These are phyloP conservation scores for Pouteria glomerata DNA, from an alignment of 148 eudicot genomes.

Conservation along the genomic window DNA sequence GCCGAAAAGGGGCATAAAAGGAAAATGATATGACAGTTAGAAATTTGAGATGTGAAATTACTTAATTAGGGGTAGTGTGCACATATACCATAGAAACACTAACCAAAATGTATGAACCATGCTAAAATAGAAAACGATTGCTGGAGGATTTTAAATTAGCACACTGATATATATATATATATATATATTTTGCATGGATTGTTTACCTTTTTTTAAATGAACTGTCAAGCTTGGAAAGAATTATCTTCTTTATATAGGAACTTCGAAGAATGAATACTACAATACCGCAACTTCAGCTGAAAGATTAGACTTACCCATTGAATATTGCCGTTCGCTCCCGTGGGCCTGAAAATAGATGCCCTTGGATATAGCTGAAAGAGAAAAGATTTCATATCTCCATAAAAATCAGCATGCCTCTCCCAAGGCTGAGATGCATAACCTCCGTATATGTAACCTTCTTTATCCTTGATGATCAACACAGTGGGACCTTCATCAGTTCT, in stretches of 20 bases:
- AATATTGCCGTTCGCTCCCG: slow-evolving; percentile 80
- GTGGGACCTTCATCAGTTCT: slow-evolving; percentile 76
- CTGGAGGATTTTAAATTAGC: not conserved
- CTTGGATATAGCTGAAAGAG: slow-evolving; percentile 78
- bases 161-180: not conserved
- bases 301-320: slow-evolving; percentile 68
- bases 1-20: too few relatives aligned
- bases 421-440: slow-evolving; percentile 96
- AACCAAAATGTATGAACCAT: not conserved
- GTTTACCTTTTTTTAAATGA: not conserved
- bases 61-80: too few relatives aligned
- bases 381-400: slow-evolving; percentile 86
- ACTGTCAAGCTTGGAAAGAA: slow-evolving; percentile 3
- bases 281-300: not conserved
- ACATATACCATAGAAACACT: too few relatives aligned
- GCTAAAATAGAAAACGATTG: not conserved
- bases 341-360: slow-evolving; percentile 71
- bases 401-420: slow-evolving; percentile 87
- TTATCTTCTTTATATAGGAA: not conserved
- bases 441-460: slow-evolving; percentile 77
- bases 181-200: not conserved
- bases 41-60: too few relatives aligned
- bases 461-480: slow-evolving; percentile 77
- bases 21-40: too few relatives aligned
- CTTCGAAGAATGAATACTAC: not conserved